Conservation (phyloP, 495 filamentous ascomycete species). For the Hypoxylon lienhwacheense region DNA sequence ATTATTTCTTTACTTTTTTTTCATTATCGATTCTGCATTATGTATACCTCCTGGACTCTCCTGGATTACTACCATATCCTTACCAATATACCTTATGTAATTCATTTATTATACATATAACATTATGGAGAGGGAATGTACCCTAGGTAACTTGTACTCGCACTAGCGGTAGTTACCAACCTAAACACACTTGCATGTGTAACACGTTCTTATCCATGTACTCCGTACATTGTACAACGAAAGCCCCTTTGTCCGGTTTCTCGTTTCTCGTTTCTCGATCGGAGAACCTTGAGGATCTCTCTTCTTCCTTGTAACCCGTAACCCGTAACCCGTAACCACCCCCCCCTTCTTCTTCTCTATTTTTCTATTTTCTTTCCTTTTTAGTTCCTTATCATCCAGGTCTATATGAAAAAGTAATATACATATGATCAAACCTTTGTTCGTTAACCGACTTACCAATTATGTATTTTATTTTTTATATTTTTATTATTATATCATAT, state of each 20-base stretch:
- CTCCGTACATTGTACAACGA: conserved; percentile 9
- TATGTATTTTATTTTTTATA: too few species aligned
- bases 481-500: too few species aligned
- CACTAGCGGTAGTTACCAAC: too few species aligned
- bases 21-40: too few species aligned
- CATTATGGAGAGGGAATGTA: too few species aligned
- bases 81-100: neutral
- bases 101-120: too few species aligned
- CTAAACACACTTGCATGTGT: neutral
- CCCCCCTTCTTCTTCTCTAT: conserved; percentile 4
- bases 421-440: conserved; percentile 5
- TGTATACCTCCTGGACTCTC: too few species aligned
- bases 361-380: neutral
- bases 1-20: too few species aligned
- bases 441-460: conserved; percentile 15
- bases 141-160: too few species aligned
- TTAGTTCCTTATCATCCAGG: conserved; percentile 8
- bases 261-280: conserved; percentile 20
- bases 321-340: too few species aligned
- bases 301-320: conserved; percentile 14
- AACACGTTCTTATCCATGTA: neutral
- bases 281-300: conserved; percentile 34
- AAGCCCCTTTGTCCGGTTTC: conserved; percentile 12
- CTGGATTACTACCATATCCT: too few species aligned
- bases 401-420: conserved; percentile 17